Percentiles rank a stretch among this genome's conserved stretches.
These are phyloP conservation scores for Zoysia matrella DNA, from an alignment of 202 grass and related monocot species.

Conservation along the genomic window DNA sequence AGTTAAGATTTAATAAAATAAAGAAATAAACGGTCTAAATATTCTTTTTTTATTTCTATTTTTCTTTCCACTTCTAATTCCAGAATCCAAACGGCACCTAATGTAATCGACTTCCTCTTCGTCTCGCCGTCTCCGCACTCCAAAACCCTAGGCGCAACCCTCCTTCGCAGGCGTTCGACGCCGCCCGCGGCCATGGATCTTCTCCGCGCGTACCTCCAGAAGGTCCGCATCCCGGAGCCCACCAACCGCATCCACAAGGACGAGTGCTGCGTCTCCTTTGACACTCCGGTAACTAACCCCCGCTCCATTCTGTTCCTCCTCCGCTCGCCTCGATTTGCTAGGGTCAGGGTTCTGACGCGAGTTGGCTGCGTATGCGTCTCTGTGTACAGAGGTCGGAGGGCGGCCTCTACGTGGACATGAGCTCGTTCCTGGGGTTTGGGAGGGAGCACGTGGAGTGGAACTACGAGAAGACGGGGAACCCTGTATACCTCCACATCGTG, in stretches of 20 bases:
- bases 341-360: constrained; percentile 33
- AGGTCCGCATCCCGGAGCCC: constrained; percentile 95
- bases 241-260: constrained; percentile 95
- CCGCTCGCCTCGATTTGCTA: neutral
- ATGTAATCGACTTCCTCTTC: neutral
- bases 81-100: no score
- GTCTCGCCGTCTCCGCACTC: constrained; percentile 18
- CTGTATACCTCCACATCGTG: constrained; percentile 92
- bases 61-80: no score
- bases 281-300: constrained; percentile 65
- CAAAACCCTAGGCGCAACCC: constrained; percentile 53
- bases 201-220: neutral
- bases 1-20: no score
- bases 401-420: constrained; percentile 86
- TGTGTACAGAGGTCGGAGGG: constrained; percentile 73
- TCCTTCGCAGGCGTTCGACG: constrained; percentile 11
- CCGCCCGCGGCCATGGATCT: neutral
- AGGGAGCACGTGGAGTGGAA: constrained; percentile 32
- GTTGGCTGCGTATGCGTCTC: neutral
- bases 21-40: no score
- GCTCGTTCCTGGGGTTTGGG: constrained; percentile 88
- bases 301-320: neutral
- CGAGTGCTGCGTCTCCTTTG: constrained; percentile 98
- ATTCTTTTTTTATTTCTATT: no score
- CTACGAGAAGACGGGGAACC: constrained; percentile 80